phyloP scores from a whole-genome alignment of 768 basidiomycete genomes.

The Trametes coccinea region DNA sequence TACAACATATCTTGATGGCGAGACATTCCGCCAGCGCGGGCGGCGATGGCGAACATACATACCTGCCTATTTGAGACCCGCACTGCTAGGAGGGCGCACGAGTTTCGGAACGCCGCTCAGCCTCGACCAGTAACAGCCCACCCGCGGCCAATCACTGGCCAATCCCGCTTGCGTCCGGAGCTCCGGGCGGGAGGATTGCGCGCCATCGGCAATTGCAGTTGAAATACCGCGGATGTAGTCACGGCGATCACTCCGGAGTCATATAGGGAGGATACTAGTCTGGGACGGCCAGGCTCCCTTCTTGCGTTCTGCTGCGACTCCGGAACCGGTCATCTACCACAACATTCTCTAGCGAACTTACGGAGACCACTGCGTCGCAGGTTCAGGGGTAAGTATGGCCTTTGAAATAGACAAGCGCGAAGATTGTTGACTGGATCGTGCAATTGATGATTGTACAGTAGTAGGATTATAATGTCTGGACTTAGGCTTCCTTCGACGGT shows the following conservation, averaged over 20 bases:
- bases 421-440: background rate
- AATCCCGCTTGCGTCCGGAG: background rate
- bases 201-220: background rate
- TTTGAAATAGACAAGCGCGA: background rate
- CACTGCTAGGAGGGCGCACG: background rate
- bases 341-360: no score
- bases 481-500: constrained; percentile 14
- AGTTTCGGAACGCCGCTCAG: no score
- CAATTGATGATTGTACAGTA: background rate
- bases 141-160: background rate
- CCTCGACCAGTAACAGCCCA: no score
- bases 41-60: background rate
- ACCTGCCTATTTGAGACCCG: background rate
- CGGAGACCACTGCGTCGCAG: no score
- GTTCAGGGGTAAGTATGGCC: no score
- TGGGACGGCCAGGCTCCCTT: no score
- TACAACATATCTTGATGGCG: no score
- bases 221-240: background rate
- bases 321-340: no score
- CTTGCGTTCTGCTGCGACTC: no score
- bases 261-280: no score
- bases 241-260: background rate
- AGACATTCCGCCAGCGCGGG: no score
- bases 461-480: background rate
- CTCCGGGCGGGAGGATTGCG: background rate